phyloP scores from a whole-genome alignment of 2,329 filamentous ascomycete species.

The Onygenales sp. region DNA sequence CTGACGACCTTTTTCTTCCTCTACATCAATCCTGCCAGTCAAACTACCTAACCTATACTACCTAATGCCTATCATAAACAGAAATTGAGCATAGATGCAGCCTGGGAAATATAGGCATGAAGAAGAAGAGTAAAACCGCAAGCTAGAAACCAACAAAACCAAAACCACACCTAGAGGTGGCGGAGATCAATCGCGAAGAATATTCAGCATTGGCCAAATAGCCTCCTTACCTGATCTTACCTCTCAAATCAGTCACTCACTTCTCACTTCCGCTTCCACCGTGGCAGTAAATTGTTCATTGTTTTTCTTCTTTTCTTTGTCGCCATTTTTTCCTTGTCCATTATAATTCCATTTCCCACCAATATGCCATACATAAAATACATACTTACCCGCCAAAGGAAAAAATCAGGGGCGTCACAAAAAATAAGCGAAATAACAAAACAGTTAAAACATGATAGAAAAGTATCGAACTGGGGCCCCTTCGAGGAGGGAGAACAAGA shows the following conservation, averaged over 20 bases:
- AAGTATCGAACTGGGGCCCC: not conserved
- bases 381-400: constrained; percentile 32
- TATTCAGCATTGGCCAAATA: constrained; percentile 14
- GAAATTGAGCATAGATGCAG: too few relatives aligned
- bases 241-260: constrained; percentile 10
- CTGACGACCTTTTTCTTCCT: too few relatives aligned
- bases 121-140: not conserved
- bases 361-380: constrained; percentile 23
- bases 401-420: constrained; percentile 21
- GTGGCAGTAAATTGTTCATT: too few relatives aligned
- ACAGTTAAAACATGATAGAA: constrained; percentile 10
- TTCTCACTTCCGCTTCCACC: too few relatives aligned
- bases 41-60: too few relatives aligned
- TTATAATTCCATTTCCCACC: constrained; percentile 7
- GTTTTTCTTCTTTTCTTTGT: not conserved
- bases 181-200: constrained; percentile 10
- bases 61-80: too few relatives aligned
- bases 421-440: constrained; percentile 23
- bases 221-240: constrained; percentile 36
- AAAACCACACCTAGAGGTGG: not conserved
- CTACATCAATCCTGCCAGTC: too few relatives aligned
- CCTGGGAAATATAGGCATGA: not conserved
- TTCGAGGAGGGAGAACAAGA: not conserved
- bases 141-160: not conserved
- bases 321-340: constrained; percentile 7